Evolutionary conservation across 2,329 filamentous ascomycete genomes (phyloP).

Genomic region (Lecanosticta acicola): DNA sequence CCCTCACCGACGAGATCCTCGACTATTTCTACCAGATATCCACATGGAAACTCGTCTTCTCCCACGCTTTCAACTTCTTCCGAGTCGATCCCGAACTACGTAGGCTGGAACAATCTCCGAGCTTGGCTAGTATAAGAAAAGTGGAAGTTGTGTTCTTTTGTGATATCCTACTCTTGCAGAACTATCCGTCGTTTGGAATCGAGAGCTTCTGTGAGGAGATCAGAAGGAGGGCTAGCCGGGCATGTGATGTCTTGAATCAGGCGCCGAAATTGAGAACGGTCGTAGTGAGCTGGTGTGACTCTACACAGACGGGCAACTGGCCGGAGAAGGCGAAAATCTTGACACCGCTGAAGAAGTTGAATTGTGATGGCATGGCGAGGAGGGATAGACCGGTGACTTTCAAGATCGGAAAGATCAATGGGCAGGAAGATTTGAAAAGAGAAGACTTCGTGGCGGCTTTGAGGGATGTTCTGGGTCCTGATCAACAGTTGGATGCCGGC

Average conservation of each 20-base stretch:
- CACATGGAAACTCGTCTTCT: constrained; percentile 29
- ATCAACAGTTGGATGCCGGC: constrained; percentile 8
- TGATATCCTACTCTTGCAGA: constrained; percentile 28
- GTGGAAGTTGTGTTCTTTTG: constrained; percentile 33
- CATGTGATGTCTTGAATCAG: constrained; percentile 26
- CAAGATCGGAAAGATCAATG: constrained; percentile 24
- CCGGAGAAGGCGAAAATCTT: constrained; percentile 27
- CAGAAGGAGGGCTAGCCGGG: constrained; percentile 22
- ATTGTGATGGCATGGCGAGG: constrained; percentile 2
- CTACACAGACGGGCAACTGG: constrained; percentile 24
- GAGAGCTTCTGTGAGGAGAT: constrained; percentile 30
- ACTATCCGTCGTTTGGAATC: constrained; percentile 30
- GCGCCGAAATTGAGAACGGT: constrained; percentile 23
- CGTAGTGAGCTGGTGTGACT: constrained; percentile 32
- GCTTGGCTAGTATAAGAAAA: constrained; percentile 23
- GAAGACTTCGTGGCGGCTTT: constrained; percentile 20
- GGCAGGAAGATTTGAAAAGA: constrained; percentile 21
- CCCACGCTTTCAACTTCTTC: constrained; percentile 36
- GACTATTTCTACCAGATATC: constrained; percentile 30
- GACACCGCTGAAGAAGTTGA: constrained; percentile 19
- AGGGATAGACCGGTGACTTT: constrained; percentile 16
- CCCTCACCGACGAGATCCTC: constrained; percentile 27
- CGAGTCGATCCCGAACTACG: constrained; percentile 30
- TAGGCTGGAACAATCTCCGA: constrained; percentile 21
- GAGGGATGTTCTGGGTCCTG: constrained; percentile 18